Evolutionary conservation across 2,329 filamentous ascomycete species (phyloP), one percentile per base, ranked within the genome.

Genomic region (Diplodia mutila): DNA sequence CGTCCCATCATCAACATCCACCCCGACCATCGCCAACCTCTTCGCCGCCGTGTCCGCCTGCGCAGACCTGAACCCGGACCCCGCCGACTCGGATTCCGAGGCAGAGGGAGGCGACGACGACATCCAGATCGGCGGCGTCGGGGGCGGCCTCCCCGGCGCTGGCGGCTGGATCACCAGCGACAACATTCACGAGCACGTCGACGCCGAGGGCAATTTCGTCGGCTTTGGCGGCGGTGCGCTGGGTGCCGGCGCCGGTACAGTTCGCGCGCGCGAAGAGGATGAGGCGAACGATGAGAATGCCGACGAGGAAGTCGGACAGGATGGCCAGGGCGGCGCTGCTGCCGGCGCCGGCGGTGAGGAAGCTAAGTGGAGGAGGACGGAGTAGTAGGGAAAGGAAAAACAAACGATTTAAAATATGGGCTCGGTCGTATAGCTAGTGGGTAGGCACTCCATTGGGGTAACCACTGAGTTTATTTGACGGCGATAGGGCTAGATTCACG

Each of bases 151-250:
- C 77, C 90, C 91, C 0, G 91, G 91, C 1, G 92, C 90, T 61
- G 87, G 87, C 0, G 91, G 91, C 0, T 94, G 91, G 91, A 93
- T 98, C 75, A 98, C 94, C 18, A 91, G 92, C 9, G 94, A 97
- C 67, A 98, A 97, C 73, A 89, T 97, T 76, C 84, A 90, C 70
- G 87, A 97, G 72, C 97, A 89, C 75, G 61, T 77, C 54, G 78
- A 80, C 67, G 78, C 77, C 55, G 72, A 79, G 37, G 79, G 78
- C 1, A 79, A 80, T 54, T 80, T 80, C 29, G 73, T 71, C 39
- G 78, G 76, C 2, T 65, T 55, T 71, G 73, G 71, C 32, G 72
- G 49, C 70, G 72, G 70, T 37, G 72, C 73, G 46, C 63, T 80
- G 39, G 78, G 77, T 23, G 76, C 76, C 37, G 78, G 78, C 23